Evolutionary conservation across 257 asterid genomes (phyloP).

Genomic region (Plantago major): DNA sequence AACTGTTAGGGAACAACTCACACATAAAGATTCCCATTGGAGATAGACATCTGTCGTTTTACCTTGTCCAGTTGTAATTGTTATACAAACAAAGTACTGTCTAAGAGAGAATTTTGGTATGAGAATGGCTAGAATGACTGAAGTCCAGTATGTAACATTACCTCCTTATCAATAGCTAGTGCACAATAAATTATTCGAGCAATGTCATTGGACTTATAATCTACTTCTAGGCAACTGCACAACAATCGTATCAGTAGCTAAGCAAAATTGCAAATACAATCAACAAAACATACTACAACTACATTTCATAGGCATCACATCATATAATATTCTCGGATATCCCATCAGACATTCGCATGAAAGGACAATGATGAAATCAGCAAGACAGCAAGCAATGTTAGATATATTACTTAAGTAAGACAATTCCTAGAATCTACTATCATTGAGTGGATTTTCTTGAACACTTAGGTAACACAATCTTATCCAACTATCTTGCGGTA

Average conservation of each 20-base stretch:
- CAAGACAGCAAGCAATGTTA: no score
- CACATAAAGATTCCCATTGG: conserved; percentile 75
- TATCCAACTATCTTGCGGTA: no score
- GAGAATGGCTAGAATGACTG: conserved; percentile 8
- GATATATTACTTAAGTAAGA: no score
- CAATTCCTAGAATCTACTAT: no score
- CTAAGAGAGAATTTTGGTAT: conserved; percentile 8
- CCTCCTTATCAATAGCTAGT: conserved; percentile 86
- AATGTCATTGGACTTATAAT: conserved; percentile 57
- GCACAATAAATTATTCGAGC: conserved; percentile 66
- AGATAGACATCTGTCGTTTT: conserved; percentile 55
- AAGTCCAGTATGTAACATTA: conserved; percentile 19
- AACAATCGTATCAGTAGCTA: neutral
- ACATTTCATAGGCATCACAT: no score
- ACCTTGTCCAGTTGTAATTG: conserved; percentile 95
- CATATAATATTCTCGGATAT: no score
- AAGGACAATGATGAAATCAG: no score
- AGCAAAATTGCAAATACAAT: neutral
- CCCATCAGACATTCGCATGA: no score
- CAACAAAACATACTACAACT: neutral
- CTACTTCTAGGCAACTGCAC: conserved; percentile 77
- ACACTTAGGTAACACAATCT: no score
- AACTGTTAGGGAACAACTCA: conserved; percentile 26
- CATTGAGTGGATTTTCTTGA: no score
- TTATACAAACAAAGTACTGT: conserved; percentile 23